These are phyloP conservation scores for Cubamyces sp. DNA, from an alignment of 768 basidiomycete genomes.

Conservation along the genomic window DNA sequence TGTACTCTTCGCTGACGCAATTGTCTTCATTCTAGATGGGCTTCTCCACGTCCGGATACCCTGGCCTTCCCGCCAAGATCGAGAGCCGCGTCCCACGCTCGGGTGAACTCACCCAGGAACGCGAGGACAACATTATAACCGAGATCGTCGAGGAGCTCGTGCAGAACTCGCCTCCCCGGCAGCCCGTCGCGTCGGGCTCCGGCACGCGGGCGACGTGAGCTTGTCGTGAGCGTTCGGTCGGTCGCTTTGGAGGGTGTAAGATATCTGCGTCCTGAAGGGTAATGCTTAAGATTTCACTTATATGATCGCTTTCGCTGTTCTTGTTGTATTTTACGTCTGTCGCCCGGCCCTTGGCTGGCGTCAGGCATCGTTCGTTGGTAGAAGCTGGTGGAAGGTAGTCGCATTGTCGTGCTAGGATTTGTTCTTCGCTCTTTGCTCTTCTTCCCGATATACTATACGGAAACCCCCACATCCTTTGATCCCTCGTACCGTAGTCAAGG, in stretches of 20 bases:
- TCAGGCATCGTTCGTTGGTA: too few relatives aligned
- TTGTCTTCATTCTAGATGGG: constrained; percentile 58
- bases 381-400: too few relatives aligned
- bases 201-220: constrained; percentile 11
- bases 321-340: neutral
- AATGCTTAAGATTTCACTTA: constrained; percentile 23
- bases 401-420: too few relatives aligned
- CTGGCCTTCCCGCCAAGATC: constrained; percentile 56
- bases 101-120: constrained; percentile 23
- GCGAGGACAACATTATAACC: constrained; percentile 33
- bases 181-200: constrained; percentile 18
- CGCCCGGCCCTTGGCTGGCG: too few relatives aligned
- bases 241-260: constrained; percentile 8
- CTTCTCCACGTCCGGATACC: constrained; percentile 62
- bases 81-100: constrained; percentile 24
- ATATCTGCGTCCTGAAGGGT: neutral
- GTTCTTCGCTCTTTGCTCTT: neutral
- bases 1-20: constrained; percentile 1
- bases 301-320: constrained; percentile 3
- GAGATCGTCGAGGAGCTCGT: constrained; percentile 36
- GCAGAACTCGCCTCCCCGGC: constrained; percentile 12
- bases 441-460: neutral
- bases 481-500: neutral
- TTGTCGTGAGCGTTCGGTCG: neutral
- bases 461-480: neutral